Evolutionary conservation across 768 basidiomycete genomes (phyloP).

Genomic region (Lactarius pseudohatsudake): DNA sequence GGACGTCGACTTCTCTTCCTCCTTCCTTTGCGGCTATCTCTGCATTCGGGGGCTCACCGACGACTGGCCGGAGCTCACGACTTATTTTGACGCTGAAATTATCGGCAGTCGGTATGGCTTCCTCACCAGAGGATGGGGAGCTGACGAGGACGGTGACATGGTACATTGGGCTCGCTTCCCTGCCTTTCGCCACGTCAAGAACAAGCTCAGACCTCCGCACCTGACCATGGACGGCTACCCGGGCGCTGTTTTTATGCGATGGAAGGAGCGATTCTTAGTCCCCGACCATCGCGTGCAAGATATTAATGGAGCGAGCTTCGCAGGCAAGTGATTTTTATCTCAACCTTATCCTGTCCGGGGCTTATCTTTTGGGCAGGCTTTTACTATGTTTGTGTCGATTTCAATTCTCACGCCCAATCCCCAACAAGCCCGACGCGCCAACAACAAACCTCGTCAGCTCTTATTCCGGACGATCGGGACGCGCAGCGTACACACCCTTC

Average conservation of each 20-base stretch:
- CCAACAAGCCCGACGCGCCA: constrained; percentile 40
- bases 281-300: constrained; percentile 92
- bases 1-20: constrained; percentile 88
- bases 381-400: constrained; percentile 94
- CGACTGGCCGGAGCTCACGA: constrained; percentile 93
- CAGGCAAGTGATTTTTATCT: constrained; percentile 50
- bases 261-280: constrained; percentile 97
- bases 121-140: constrained; percentile 87
- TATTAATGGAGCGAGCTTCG: constrained; percentile 93
- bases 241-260: constrained; percentile 89
- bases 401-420: constrained; percentile 59
- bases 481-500: constrained; percentile 3
- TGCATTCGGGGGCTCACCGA: constrained; percentile 91
- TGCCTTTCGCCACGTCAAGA: constrained; percentile 78
- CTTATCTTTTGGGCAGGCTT: constrained; percentile 55
- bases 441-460: constrained; percentile 35
- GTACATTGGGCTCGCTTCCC: constrained; percentile 95
- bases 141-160: constrained; percentile 87
- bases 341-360: constrained; percentile 3
- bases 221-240: constrained; percentile 79
- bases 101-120: constrained; percentile 91
- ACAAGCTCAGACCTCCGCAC: constrained; percentile 75
- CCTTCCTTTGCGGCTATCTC: constrained; percentile 88
- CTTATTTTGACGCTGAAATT: constrained; percentile 96
- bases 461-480: constrained; percentile 35